phyloP scores from a whole-genome alignment of 2,329 filamentous ascomycete genomes.

The Colletotrichum lentis region DNA sequence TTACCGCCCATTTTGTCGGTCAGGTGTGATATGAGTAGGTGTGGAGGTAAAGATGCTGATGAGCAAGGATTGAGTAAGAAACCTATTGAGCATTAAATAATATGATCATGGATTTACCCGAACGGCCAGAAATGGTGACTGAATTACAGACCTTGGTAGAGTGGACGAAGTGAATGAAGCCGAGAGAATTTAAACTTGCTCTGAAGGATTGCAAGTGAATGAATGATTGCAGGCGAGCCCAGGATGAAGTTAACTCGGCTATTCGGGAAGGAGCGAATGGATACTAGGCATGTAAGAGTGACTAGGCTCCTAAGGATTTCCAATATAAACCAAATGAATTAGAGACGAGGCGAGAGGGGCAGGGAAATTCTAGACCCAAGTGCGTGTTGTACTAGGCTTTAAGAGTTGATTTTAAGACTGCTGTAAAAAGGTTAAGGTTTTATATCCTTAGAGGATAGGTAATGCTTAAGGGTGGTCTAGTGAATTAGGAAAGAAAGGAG shows the following conservation, averaged over 20 bases:
- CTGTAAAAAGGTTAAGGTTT: background rate
- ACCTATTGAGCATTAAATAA: background rate
- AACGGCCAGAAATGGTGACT: background rate
- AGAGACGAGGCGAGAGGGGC: background rate
- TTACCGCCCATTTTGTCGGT: slow-evolving; percentile 58
- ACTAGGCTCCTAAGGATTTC: background rate
- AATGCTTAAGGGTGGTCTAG: background rate
- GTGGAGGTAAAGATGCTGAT: background rate
- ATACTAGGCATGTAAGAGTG: background rate
- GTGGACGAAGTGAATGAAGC: background rate
- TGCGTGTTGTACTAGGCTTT: background rate
- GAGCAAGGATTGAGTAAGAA: background rate
- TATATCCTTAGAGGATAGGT: background rate
- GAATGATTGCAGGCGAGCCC: background rate
- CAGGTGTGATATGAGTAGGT: background rate
- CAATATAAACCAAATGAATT: background rate
- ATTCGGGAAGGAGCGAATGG: background rate
- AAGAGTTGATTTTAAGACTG: background rate
- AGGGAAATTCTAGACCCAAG: background rate
- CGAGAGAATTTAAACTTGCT: background rate
- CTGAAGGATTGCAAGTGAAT: background rate
- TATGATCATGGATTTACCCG: background rate
- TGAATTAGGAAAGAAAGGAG: background rate
- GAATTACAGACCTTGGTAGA: background rate
- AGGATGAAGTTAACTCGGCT: background rate